phyloP scores from a whole-genome alignment of 2,329 filamentous ascomycete species.

The Botrytis deweyae region DNA sequence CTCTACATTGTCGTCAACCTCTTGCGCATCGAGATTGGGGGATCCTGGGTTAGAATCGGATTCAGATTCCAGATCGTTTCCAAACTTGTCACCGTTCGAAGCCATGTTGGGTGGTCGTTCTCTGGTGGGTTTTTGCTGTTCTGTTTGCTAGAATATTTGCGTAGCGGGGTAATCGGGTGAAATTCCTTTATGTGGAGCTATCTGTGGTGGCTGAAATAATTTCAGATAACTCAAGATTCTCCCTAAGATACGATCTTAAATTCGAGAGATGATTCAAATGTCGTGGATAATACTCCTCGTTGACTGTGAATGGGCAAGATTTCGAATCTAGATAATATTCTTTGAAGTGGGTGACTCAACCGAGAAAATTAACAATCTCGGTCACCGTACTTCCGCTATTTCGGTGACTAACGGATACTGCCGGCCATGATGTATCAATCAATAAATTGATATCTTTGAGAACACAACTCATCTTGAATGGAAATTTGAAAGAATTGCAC shows the following conservation, averaged over 20 bases:
- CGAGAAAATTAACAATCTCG: slow-evolving; percentile 19
- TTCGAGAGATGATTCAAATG: slow-evolving; percentile 9
- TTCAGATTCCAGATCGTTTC: slow-evolving; percentile 72
- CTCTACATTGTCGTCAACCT: slow-evolving; percentile 57
- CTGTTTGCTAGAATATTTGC: slow-evolving; percentile 15
- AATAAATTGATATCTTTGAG: background rate
- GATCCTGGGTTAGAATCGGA: slow-evolving; percentile 59
- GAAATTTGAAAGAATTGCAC: background rate
- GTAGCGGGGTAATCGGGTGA: slow-evolving; percentile 25
- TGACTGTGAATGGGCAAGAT: slow-evolving; percentile 4
- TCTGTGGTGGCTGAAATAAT: background rate
- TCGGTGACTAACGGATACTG: slow-evolving; percentile 2
- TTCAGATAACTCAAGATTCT: slow-evolving; percentile 6
- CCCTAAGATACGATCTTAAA: background rate
- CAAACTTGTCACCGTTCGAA: slow-evolving; percentile 60
- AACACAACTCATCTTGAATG: background rate
- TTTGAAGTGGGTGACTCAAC: slow-evolving; percentile 25
- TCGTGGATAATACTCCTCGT: slow-evolving; percentile 12
- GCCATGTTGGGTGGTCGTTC: slow-evolving; percentile 37
- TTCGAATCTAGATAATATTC: slow-evolving; percentile 21
- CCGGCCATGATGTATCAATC: slow-evolving; percentile 3
- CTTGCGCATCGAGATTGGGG: slow-evolving; percentile 48
- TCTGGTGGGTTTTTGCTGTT: slow-evolving; percentile 22
- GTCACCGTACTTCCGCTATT: slow-evolving; percentile 13
- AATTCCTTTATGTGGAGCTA: background rate